A percentile compares a stretch with the other conserved stretches of the same genome.
These are phyloP conservation scores for Theileria equi DNA, from an alignment of 169 alveolate species.

Conservation along the genomic window DNA sequence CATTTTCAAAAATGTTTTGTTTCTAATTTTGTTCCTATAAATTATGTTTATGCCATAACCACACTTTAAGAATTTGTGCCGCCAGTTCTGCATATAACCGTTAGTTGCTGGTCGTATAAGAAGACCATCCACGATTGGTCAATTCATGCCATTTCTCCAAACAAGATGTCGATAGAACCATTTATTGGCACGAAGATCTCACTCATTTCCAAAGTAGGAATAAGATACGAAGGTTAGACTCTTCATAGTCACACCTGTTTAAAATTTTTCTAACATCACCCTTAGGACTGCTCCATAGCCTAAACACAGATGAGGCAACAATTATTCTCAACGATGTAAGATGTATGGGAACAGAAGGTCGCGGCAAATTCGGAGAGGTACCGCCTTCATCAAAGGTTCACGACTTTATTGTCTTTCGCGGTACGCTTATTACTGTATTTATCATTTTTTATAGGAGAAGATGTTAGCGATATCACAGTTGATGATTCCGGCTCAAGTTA, in stretches of 20 bases:
- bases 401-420: conserved; percentile 80
- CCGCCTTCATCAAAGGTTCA: conserved; percentile 80
- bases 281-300: conserved; percentile 73
- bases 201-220: conserved; percentile 73
- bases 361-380: conserved; percentile 75
- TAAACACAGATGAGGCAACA: conserved; percentile 80
- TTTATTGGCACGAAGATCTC: conserved; percentile 76
- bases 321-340: conserved; percentile 83
- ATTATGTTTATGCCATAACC: no score
- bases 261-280: conserved; percentile 6
- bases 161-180: conserved; percentile 68
- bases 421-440: conserved; percentile 7
- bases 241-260: neutral
- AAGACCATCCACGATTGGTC: no score
- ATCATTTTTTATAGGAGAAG: conserved; percentile 58
- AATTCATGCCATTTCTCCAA: no score
- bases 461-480: conserved; percentile 80
- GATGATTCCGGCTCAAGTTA: conserved; percentile 68
- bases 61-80: no score
- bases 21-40: no score
- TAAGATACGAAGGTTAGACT: conserved; percentile 80
- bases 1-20: no score
- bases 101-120: no score
- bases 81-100: neutral
- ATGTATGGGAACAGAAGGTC: conserved; percentile 86